A percentile compares a stretch with the other conserved stretches of the same genome.
phyloP scores from a whole-genome alignment of 2,329 filamentous ascomycete genomes.

The Venturia pyrina region DNA sequence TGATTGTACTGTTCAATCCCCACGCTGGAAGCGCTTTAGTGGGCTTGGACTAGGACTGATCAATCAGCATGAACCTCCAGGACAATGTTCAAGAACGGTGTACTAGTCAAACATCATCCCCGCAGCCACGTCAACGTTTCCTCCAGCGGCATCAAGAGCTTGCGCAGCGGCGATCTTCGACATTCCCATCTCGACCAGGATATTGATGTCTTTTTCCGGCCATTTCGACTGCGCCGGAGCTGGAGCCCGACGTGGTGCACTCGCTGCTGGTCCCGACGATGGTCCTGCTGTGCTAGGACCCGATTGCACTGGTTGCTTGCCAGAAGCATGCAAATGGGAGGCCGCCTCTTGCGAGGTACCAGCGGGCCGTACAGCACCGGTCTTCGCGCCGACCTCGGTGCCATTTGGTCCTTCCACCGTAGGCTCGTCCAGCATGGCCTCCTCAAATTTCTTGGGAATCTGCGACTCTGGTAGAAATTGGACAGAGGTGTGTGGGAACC shows the following conservation, averaged over 20 bases:
- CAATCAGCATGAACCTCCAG: too few relatives aligned
- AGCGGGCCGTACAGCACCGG: constrained; percentile 60
- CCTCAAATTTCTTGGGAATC: constrained; percentile 74
- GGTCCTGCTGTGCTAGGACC: constrained; percentile 10
- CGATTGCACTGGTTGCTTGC: constrained; percentile 11
- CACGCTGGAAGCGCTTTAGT: too few relatives aligned
- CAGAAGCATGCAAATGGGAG: constrained; percentile 9
- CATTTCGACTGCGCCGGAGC: constrained; percentile 25
- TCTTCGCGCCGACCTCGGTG: constrained; percentile 75
- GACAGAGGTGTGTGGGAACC: constrained; percentile 82
- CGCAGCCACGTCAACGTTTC: constrained; percentile 83
- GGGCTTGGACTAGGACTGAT: too few relatives aligned
- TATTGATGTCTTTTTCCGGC: constrained; percentile 60
- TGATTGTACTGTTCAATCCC: too few relatives aligned
- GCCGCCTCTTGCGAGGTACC: constrained; percentile 22
- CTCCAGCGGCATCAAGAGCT: constrained; percentile 71
- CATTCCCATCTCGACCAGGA: constrained; percentile 69
- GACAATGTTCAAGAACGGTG: neutral
- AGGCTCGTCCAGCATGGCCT: constrained; percentile 66
- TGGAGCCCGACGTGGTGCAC: constrained; percentile 13
- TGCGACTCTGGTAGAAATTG: constrained; percentile 87
- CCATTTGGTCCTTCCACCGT: constrained; percentile 76
- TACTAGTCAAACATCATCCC: constrained; percentile 52
- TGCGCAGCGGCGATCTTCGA: constrained; percentile 65
- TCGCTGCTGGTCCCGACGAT: constrained; percentile 3